phyloP scores from a whole-genome alignment of 805 yeast species.

The Candida awuae region DNA sequence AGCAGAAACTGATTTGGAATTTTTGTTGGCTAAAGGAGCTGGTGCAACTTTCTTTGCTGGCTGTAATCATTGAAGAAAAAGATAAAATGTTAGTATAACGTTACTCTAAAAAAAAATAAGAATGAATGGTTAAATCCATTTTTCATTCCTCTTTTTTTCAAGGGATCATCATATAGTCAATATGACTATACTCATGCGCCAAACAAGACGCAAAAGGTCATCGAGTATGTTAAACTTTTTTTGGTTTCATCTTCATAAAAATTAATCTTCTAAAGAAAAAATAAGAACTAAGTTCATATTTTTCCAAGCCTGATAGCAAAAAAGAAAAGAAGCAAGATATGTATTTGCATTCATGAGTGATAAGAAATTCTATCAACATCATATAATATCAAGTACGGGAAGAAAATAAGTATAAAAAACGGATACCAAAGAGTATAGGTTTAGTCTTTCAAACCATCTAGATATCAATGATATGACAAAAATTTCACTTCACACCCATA shows the following conservation, averaged over 20 bases:
- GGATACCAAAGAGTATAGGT: too few species aligned
- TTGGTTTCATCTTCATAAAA: constrained; percentile 13
- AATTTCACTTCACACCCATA: too few species aligned
- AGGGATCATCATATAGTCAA: constrained; percentile 3
- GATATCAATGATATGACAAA: too few species aligned
- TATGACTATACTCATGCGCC: background rate
- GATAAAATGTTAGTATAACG: constrained; percentile 18
- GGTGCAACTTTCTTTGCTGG: constrained; percentile 83
- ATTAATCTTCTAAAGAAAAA: constrained; percentile 19
- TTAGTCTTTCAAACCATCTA: too few species aligned
- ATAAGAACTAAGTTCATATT: constrained; percentile 1
- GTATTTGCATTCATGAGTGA: constrained; percentile 5
- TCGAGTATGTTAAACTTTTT: constrained; percentile 18
- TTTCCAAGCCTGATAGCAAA: constrained; percentile 7
- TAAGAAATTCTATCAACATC: background rate
- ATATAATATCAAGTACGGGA: background rate
- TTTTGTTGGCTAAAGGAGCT: constrained; percentile 89
- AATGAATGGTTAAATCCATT: background rate
- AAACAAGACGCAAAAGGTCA: constrained; percentile 19
- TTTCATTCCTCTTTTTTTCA: constrained; percentile 4
- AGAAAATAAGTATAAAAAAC: constrained; percentile 3
- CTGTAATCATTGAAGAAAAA: constrained; percentile 31
- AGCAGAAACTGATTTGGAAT: constrained; percentile 39
- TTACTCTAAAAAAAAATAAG: constrained; percentile 13
- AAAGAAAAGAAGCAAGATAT: constrained; percentile 10